Conservation (phyloP, 257 asterid genomes). For the Gynochthodes officinalis region DNA sequence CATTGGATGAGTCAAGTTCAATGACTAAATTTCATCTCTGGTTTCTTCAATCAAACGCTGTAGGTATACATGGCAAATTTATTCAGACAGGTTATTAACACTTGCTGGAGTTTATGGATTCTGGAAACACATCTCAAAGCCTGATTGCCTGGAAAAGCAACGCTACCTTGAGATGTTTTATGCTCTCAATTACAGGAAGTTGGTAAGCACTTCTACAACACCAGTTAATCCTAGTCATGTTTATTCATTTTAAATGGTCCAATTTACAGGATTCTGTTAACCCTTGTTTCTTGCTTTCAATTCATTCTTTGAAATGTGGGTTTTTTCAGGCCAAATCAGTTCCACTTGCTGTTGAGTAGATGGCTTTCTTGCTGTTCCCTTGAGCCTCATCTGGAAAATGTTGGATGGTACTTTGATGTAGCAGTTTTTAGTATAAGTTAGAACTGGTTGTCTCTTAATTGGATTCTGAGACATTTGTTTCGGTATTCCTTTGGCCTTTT, state of each 20-base stretch:
- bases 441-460: too few species aligned
- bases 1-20: too few species aligned
- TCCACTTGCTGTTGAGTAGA: conserved; percentile 62
- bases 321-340: conserved; percentile 72
- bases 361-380: too few species aligned
- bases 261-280: too few species aligned
- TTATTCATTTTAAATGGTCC: too few species aligned
- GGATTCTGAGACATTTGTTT: too few species aligned
- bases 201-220: conserved; percentile 70
- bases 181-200: conserved; percentile 67
- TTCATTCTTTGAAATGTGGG: conserved; percentile 2
- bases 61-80: conserved; percentile 90
- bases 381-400: too few species aligned
- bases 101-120: conserved; percentile 89
- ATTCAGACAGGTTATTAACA: conserved; percentile 72
- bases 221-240: background rate
- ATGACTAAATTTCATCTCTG: background rate
- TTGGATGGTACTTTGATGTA: too few species aligned
- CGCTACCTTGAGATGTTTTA: conserved; percentile 88
- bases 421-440: too few species aligned
- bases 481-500: too few species aligned
- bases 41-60: conserved; percentile 6
- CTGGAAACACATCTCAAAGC: conserved; percentile 80
- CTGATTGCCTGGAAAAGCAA: conserved; percentile 70
- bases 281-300: too few species aligned